Evolutionary conservation across 2,329 filamentous ascomycete species (phyloP).

Genomic region (Colletotrichum incanum): DNA sequence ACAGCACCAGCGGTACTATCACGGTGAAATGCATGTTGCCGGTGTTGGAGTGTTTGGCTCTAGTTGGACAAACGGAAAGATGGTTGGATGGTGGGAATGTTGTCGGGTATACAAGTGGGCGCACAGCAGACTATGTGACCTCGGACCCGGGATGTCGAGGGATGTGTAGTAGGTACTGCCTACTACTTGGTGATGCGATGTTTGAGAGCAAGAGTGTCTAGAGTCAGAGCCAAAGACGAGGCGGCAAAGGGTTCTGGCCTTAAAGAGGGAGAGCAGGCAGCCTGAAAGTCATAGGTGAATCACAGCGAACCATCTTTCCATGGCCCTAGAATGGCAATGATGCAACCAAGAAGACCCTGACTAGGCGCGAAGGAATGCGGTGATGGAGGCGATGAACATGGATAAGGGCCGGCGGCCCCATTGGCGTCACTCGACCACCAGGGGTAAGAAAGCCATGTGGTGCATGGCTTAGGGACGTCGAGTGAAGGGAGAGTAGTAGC

Average conservation of each 20-base stretch:
- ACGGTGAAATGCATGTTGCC: constrained; percentile 49
- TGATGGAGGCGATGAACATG: constrained; percentile 26
- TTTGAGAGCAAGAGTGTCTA: background rate
- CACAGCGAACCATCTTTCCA: constrained; percentile 17
- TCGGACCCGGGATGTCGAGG: background rate
- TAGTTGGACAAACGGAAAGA: constrained; percentile 3
- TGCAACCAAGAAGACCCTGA: constrained; percentile 37
- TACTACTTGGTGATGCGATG: background rate
- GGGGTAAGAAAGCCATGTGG: constrained; percentile 1
- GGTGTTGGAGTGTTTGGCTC: background rate
- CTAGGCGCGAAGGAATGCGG: constrained; percentile 27
- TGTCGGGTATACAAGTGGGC: background rate
- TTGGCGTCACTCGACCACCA: constrained; percentile 28
- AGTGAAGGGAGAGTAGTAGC: constrained; percentile 11
- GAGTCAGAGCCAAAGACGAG: background rate
- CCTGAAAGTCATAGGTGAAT: constrained; percentile 26
- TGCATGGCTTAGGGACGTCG: background rate
- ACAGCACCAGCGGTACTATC: constrained; percentile 55
- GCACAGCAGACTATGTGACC: background rate
- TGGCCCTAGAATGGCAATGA: constrained; percentile 30
- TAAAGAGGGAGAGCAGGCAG: constrained; percentile 21
- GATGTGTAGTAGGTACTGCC: constrained; percentile 11
- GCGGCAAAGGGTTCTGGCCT: constrained; percentile 14
- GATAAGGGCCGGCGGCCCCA: constrained; percentile 18
- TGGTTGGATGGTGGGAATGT: background rate